Conservation (phyloP, 2,329 filamentous ascomycete genomes). For the Mollisia scopiformis region DNA sequence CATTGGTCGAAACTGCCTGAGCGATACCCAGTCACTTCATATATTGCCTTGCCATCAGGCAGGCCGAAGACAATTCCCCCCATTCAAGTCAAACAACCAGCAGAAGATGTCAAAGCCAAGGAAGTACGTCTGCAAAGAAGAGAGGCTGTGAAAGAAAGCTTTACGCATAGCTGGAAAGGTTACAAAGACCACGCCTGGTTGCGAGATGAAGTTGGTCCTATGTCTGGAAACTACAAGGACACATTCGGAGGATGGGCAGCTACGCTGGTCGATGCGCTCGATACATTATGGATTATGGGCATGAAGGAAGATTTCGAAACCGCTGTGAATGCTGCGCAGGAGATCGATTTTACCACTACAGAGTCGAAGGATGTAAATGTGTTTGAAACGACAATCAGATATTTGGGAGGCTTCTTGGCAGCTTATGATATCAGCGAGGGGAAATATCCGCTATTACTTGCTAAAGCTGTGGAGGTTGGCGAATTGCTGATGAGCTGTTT, state of each 20-base stretch:
- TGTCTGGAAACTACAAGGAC: constrained; percentile 68
- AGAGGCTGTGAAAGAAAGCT: constrained; percentile 34
- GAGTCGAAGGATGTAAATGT: constrained; percentile 44
- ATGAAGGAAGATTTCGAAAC: constrained; percentile 78
- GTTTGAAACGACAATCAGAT: constrained; percentile 91
- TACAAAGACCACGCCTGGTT: constrained; percentile 82
- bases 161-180: constrained; percentile 67
- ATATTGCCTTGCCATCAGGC: constrained; percentile 33
- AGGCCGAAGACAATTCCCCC: constrained; percentile 29
- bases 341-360: constrained; percentile 82
- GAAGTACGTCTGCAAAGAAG: constrained; percentile 27
- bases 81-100: constrained; percentile 29
- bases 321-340: constrained; percentile 67
- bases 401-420: constrained; percentile 82
- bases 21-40: constrained; percentile 30
- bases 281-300: constrained; percentile 88
- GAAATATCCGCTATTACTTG: constrained; percentile 65
- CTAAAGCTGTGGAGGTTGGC: constrained; percentile 71
- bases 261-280: constrained; percentile 80
- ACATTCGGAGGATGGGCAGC: constrained; percentile 93
- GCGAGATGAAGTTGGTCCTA: constrained; percentile 82
- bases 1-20: constrained; percentile 39
- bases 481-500: constrained; percentile 74
- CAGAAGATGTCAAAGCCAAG: constrained; percentile 27
- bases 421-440: constrained; percentile 85